Conservation (phyloP, 768 basidiomycete genomes). For the Bullera alba region DNA sequence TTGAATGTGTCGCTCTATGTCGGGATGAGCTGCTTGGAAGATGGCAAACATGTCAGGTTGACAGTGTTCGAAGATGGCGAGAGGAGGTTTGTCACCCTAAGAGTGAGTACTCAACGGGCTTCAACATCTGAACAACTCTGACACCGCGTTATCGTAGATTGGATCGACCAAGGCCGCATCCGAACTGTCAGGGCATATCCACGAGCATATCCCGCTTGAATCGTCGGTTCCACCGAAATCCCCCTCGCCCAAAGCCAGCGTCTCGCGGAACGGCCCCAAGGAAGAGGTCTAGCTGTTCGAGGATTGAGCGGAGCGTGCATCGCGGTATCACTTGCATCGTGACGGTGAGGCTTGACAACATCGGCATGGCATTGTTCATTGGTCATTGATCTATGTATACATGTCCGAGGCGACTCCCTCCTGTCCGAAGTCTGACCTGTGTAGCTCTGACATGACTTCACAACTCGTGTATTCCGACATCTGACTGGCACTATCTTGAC, state of each 20-base stretch:
- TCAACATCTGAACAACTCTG: neutral
- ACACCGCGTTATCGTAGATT: constrained; percentile 4
- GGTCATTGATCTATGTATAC: neutral
- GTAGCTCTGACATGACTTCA: too few relatives aligned
- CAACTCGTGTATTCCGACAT: too few relatives aligned
- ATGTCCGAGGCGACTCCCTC: too few relatives aligned
- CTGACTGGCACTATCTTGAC: too few relatives aligned
- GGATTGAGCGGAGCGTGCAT: too few relatives aligned
- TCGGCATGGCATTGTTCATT: neutral
- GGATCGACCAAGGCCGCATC: constrained; percentile 27
- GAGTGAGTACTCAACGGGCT: constrained; percentile 20
- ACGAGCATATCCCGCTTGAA: constrained; percentile 27
- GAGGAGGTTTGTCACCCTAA: constrained; percentile 29
- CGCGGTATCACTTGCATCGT: too few relatives aligned
- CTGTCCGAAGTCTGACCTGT: too few relatives aligned
- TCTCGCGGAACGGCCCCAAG: neutral
- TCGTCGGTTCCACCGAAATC: neutral
- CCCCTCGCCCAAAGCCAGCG: neutral
- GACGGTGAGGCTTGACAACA: neutral
- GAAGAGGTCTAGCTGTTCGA: too few relatives aligned
- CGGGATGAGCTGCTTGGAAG: constrained; percentile 38
- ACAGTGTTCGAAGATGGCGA: constrained; percentile 33
- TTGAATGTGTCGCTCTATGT: constrained; percentile 46
- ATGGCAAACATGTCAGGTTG: constrained; percentile 41
- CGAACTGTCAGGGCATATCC: constrained; percentile 25